Evolutionary conservation across 2,329 filamentous ascomycete genomes (phyloP), one percentile per base, ranked within the genome.

Genomic region (Cadophora luteo-olivacea): DNA sequence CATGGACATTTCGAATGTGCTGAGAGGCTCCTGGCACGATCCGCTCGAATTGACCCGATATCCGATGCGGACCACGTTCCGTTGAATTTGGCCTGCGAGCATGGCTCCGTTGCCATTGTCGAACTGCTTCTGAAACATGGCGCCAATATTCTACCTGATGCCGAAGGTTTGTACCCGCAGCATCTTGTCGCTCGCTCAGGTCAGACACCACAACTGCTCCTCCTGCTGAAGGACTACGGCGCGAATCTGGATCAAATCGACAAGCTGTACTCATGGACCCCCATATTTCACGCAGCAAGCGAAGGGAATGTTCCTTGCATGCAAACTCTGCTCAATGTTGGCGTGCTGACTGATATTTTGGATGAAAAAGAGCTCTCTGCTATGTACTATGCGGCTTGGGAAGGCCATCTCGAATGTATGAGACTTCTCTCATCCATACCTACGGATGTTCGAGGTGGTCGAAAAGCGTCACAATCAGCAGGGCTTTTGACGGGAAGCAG

Each of bases 321-420:
- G 54, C 88, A 93, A 73, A 92, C 90, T 1, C 84, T 99, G 4
- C 84, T 99, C 12, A 88, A 93, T 64, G 88, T 92, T 71, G 91
- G 92, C 8, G 94, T 91, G 3, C 89, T 97, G 75, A 87, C 91
- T 0, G 90, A 90, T 72, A 92, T 94, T 65, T 82, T 93, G 54
- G 96, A 99, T 77, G 96, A 99, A 81, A 99, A 98, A 78, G 91
- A 90, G 19, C 85, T 98, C 4, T 93, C 94, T 1, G 94, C 96
- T 33, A 94, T 98, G 90, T 99, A 99, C 80, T 99, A 99, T 80
- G 96, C 96, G 16, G 95, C 94, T 0, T 99, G 96, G 96, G 96
- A 99, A 81, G 96, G 96, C 0, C 93, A 98, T 78, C 82, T 98
- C 65, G 91, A 95, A 76, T 98, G 96, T 81, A 97, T 99, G 92